Evolutionary conservation across 2,329 filamentous ascomycete species (phyloP).

Genomic region (Apiospora hydei): DNA sequence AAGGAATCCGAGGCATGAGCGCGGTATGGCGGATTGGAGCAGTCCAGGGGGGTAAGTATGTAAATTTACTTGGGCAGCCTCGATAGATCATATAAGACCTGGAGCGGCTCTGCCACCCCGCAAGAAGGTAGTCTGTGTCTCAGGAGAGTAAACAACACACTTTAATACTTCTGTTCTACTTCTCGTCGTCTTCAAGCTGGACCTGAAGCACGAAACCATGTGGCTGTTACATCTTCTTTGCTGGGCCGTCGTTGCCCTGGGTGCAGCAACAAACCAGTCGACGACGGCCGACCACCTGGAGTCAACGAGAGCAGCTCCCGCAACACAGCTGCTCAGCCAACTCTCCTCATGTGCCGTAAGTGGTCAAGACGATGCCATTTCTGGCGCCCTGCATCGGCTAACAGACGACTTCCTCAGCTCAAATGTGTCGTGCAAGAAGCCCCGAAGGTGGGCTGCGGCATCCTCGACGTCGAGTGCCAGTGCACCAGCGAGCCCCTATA

Average conservation of each 20-base stretch:
- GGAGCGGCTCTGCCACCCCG: not conserved
- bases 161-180: not conserved
- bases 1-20: conserved; percentile 9
- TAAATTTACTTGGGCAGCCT: too few species aligned
- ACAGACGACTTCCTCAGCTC: not conserved
- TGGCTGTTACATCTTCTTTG: not conserved
- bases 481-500: conserved; percentile 21
- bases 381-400: not conserved
- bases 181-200: conserved; percentile 4
- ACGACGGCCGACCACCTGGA: not conserved
- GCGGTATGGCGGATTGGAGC: not conserved
- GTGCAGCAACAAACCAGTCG: conserved; percentile 1
- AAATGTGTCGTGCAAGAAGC: conserved; percentile 18
- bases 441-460: conserved; percentile 21
- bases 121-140: not conserved
- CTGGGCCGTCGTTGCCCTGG: not conserved
- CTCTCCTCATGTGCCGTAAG: conserved; percentile 21
- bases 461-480: conserved; percentile 12
- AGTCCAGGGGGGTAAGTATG: not conserved
- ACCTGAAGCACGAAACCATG: not conserved
- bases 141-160: not conserved
- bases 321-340: not conserved
- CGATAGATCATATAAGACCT: not conserved
- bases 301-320: conserved; percentile 1
- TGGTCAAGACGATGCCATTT: not conserved